Evolutionary conservation across 768 basidiomycete genomes (phyloP), one percentile per base, ranked within the genome.

Genomic region (Trametes gibbosa): DNA sequence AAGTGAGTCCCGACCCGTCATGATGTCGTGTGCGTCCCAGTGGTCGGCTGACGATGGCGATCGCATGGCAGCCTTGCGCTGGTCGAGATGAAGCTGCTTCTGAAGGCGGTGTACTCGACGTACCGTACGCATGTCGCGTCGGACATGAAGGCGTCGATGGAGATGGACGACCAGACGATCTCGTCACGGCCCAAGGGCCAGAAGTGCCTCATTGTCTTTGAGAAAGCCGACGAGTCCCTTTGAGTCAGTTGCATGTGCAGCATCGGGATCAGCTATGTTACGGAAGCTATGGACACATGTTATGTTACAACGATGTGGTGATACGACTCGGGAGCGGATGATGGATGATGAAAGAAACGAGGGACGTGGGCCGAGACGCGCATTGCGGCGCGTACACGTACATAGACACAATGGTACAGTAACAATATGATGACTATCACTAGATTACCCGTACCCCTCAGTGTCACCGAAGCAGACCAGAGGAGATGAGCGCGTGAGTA

Each of bases 81-180:
- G 16, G 40, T 63, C 0, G 66, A 67, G 59, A 67, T 67, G 66
- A 67, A 67, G 51, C 19, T 67, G n/a, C 48, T 67, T 8, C 53
- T 67, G 13, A 58, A 32, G 56, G 61, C 61, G 41, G 59, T 65
- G 1, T 67, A 67, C 47, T 58, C 58, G 37, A 50, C 43, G 3
- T 67, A 59, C 32, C 55, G 53, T 37, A 65, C 66, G 21, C 37
- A 46, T 9, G 50, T 65, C 35, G 58, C 61, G 2, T 56, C 63
- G 7, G 66, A 65, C 24, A 67, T 67, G 66, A 45, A n/a, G 6
- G 58, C 63, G 1, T 60, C 61, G 2, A 67, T 67, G 66, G 63
- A 60, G 23, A 52, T 58, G 50, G 61, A 64, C 50, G 66, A 67
- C 37, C 66, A 67, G 21, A 54, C 50, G 32, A 56, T 65, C 32